phyloP scores from a whole-genome alignment of 192 early-diverging fungal genomes.

The Coemansia sp. region DNA sequence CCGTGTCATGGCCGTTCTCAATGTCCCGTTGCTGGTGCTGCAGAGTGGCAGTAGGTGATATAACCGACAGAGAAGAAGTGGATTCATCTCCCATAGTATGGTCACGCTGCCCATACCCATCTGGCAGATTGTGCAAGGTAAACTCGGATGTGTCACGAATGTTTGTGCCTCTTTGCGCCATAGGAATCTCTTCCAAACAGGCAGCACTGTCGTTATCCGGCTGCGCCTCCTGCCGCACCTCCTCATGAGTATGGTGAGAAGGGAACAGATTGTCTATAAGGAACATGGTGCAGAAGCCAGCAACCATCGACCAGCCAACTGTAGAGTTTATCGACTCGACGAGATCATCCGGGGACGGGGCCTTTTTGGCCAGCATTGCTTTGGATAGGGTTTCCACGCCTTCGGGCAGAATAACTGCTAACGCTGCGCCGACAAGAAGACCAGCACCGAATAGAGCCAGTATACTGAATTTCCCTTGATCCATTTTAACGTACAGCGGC shows the following conservation, averaged over 20 bases:
- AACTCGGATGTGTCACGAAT: slow-evolving; percentile 20
- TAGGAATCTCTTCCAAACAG: slow-evolving; percentile 40
- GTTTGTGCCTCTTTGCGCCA: slow-evolving; percentile 7
- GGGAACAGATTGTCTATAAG: slow-evolving; percentile 66
- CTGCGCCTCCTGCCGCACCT: background rate
- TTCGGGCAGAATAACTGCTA: slow-evolving; percentile 94
- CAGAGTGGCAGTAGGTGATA: background rate
- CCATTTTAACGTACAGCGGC: slow-evolving; percentile 77
- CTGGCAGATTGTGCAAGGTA: slow-evolving; percentile 12
- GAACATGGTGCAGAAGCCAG: slow-evolving; percentile 89
- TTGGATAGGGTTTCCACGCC: slow-evolving; percentile 85
- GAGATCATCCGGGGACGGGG: slow-evolving; percentile 2
- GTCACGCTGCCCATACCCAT: slow-evolving; percentile 3
- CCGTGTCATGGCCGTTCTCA: slow-evolving; percentile 1
- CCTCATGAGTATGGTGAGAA: slow-evolving; percentile 10
- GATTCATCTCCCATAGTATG: slow-evolving; percentile 6
- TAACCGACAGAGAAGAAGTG: slow-evolving; percentile 3
- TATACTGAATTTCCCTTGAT: slow-evolving; percentile 66
- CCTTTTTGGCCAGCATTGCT: slow-evolving; percentile 21
- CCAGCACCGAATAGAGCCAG: slow-evolving; percentile 83
- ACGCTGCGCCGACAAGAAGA: slow-evolving; percentile 84
- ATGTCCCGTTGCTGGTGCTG: background rate
- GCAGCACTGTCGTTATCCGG: slow-evolving; percentile 38
- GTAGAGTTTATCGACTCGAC: slow-evolving; percentile 39
- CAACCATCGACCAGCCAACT: slow-evolving; percentile 74